Base-by-base conservation (phyloP, 2,329 filamentous ascomycete genomes). In the Coccinonectria pachysandricola region DNA sequence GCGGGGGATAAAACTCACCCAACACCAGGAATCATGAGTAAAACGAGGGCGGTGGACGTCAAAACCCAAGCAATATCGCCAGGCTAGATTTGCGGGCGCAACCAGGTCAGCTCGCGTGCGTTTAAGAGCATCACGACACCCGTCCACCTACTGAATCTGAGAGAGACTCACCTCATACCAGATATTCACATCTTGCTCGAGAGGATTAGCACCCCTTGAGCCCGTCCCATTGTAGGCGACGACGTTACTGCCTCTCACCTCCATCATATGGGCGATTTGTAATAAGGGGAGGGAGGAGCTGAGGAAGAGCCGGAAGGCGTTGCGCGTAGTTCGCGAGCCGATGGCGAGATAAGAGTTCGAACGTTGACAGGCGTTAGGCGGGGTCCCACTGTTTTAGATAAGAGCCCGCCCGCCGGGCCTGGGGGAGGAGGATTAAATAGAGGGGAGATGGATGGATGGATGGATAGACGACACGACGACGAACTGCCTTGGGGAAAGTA, bases 11-110 rank as follows among this genome's bases (percentile, higher is more conserved):
- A 22, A 34, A 57, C 65, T 51, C 56, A 70, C 48, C 83, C 86
- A 44, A 93, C 84, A 42, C 86, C 86, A 3, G 86, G 86, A 59
- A 93, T 85, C 86, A 93, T 93, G 43, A 94, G 73, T 43, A 92
- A 62, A 27, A 93, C 85, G 27, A 94, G 68, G 6, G 83, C 85
- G 2, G 84, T 86, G 15, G 81, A 68, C 12, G 74, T 79, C 42
- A 93, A 74, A 58, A 92, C 75, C 80, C 81, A 93, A 30, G 75
- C 79, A 39, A 92, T 80, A 60, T 93, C 83, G 49, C 85, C 85
- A 32, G 77, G 65, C 79, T 85, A 26, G 13, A 11, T 16, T 16
- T 45, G 45, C 45, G 45, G 45, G 31, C 35, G 29, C 53, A 49
- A 32, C 31, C 43, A 38, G 35, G 43, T 50, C 33, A 48, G 45